Base-by-base conservation (phyloP, 176 grass and related monocot genomes). In the Puya raimondii region DNA sequence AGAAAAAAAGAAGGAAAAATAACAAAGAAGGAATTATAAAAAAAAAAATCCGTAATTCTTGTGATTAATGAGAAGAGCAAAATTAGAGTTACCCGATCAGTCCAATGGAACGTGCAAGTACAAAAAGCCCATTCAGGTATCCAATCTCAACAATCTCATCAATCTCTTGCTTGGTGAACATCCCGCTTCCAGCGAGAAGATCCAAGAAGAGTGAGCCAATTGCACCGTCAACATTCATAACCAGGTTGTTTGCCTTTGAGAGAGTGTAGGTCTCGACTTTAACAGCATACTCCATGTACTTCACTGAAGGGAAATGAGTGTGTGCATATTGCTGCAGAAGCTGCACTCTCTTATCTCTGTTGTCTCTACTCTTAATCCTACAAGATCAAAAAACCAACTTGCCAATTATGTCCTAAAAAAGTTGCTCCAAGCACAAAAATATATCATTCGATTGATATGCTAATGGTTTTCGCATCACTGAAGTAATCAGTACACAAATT, bases 311-410 rank as follows among this genome's bases (percentile, higher is more conserved):
- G 67, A 96, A 96, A 65, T 96, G 79, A 10, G 87, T 88, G 82
- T 96, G 85, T 16, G 93, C 93, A 64, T 99, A 99, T 82, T 99
- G 51, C 50, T 92, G 93, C 53, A 99, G 80, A 75, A 99, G 85
- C 80, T 99, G 89, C 63, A 99, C 94, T 67, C 94, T 84, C 75
- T 99, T 99, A 56, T 99, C 94, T 70, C 94, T 93, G 70, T 99
- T 99, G 78, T 99, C 90, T 81, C 94, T 81, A 80, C 89, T 99
- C 84, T 99, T 99, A 63, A 99, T 99, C 80, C 94, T 99, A 70
- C 56, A 48, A 56, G 22, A 74, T 10, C 49, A 50, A 69, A 7
- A 49, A n/a, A 27, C n/a, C 22, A 26, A 47, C 20, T 58, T 5
- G 57, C 15, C 7, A 18, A 50, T 1, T 25, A 27, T 53, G 50